These are phyloP conservation scores for Globisporangium spiculum DNA, from an alignment of 352 stramenopile species.

Conservation along the genomic window DNA sequence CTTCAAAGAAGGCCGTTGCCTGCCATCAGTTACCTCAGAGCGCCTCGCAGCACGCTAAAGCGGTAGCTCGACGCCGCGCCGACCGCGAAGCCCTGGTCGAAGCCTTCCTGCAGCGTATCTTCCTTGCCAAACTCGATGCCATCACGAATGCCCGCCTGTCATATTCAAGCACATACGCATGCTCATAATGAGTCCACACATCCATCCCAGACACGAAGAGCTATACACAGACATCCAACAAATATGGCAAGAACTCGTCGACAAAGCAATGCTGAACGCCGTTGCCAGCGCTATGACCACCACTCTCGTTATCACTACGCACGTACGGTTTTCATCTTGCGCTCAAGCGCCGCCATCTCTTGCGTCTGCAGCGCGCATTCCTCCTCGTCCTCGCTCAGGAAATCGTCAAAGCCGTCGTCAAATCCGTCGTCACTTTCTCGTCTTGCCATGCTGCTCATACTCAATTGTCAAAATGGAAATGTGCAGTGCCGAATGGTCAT, in stretches of 20 bases:
- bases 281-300: neutral
- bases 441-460: neutral
- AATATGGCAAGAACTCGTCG: neutral
- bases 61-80: constrained; percentile 37
- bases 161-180: neutral
- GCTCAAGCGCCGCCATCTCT: constrained; percentile 54
- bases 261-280: neutral
- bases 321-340: constrained; percentile 57
- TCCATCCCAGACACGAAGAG: neutral
- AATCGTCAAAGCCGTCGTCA: constrained; percentile 69
- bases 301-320: neutral
- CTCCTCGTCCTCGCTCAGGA: constrained; percentile 56
- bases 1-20: neutral
- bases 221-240: constrained; percentile 8
- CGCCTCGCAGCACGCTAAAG: constrained; percentile 47
- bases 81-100: constrained; percentile 50
- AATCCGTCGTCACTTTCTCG: neutral
- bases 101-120: constrained; percentile 64
- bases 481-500: neutral
- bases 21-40: constrained; percentile 25
- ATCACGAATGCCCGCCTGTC: constrained; percentile 61
- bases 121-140: constrained; percentile 73
- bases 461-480: neutral
- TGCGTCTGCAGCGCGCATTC: constrained; percentile 38
- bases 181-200: neutral